Evolutionary conservation across 2,329 filamentous ascomycete species (phyloP), one percentile per base, ranked within the genome.

Genomic region (Aureobasidium sp.): DNA sequence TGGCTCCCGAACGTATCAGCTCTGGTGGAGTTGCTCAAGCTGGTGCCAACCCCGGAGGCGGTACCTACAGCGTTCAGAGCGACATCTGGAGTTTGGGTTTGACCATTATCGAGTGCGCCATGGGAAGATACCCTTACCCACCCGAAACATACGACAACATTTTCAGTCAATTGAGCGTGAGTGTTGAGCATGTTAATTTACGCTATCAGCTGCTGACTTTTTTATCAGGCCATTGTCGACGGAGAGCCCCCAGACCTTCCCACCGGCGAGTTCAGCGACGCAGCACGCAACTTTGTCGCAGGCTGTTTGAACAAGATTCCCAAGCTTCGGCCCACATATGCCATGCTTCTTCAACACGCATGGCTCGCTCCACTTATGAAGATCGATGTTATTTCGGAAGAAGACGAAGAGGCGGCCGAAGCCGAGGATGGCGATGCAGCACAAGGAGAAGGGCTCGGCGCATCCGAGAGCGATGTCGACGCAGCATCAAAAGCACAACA

Each of bases 101-200:
- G 70, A 95, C 90, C 29, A 88, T 99, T 65, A 95, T 99, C 67
- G 94, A 99, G 74, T 97, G 93, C 73, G 93, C 93, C 25, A 85
- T 95, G 79, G 94, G 94, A 47, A 83, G 87, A 67, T 99, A 99
- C 73, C 94, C 94, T 1, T 99, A 99, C 69, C 93, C 94, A 4
- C 93, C 94, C 0, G 94, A 99, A 73, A 94, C 95, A 1, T 97
- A 95, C 66, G 94, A 93, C 72, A 97, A 96, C 70, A 99, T 99
- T 66, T 97, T 99, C 79, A 95, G 90, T 69, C 94, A 99, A 72
- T 79, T 99, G 35, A 95, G 88, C 69, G 94, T 97, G 81, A 85
- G 92, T 85, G 25, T 53, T 46, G 37, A 27, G 17, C 38, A 19
- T 33, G 13, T 21, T 23, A 40, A 33, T 37, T 25, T 42, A 9